Evolutionary conservation across 148 eudicot species (phyloP).

Genomic region (Spergularia bocconei): DNA sequence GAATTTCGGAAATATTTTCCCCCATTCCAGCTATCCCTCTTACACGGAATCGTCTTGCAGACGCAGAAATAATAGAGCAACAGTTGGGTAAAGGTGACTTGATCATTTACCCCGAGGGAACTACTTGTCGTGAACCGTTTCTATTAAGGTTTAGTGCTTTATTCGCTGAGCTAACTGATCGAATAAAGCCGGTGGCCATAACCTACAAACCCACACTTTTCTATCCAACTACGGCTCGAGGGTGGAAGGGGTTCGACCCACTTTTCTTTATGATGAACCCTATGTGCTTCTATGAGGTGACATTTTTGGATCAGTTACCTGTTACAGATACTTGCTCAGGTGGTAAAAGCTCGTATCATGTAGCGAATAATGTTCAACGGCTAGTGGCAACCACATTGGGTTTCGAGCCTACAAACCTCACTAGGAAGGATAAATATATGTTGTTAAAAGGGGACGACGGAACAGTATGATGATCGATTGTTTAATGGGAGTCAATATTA

Average conservation of each 20-base stretch:
- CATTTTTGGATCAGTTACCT: constrained; percentile 39
- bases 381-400: constrained; percentile 24
- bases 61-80: constrained; percentile 24
- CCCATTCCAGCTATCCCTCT: constrained; percentile 25
- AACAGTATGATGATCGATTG: background rate
- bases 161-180: constrained; percentile 39
- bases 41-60: constrained; percentile 20
- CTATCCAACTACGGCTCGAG: constrained; percentile 44
- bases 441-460: constrained; percentile 30
- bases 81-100: constrained; percentile 21
- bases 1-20: constrained; percentile 12
- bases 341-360: constrained; percentile 32
- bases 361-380: constrained; percentile 43
- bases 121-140: constrained; percentile 36
- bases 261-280: constrained; percentile 49
- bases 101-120: constrained; percentile 28
- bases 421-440: constrained; percentile 33
- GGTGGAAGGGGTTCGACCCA: constrained; percentile 47
- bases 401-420: constrained; percentile 33
- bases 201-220: constrained; percentile 29
- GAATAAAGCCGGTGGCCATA: constrained; percentile 33
- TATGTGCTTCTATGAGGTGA: constrained; percentile 34
- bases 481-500: no score
- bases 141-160: constrained; percentile 36
- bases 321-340: constrained; percentile 21